Evolutionary conservation across 345 rosid species (phyloP), one percentile per base, ranked within the genome.

Genomic region (Acer campestre): DNA sequence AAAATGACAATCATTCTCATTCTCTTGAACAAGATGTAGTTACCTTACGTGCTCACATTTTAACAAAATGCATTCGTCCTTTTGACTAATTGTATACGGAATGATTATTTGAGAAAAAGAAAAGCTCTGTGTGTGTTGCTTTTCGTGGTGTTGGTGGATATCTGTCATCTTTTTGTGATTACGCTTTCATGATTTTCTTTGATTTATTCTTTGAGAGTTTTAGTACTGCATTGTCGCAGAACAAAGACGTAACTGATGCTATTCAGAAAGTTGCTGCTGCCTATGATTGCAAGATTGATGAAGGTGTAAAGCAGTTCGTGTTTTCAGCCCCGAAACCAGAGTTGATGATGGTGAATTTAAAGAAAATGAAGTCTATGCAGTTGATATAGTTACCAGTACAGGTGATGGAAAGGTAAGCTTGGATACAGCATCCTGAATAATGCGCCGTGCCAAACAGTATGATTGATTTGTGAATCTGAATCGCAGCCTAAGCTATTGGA

Each of bases 331-430:
- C 0, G 98, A 97, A 2, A 87, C 98, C 35, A 89, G 88, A 83
- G 98, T 94, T 68, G 99, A 97, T 63, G 99, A 94, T 71, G 92
- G 86, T 14, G 98, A 91, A 82, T 97, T 97, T 80, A 91, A 89
- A 86, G 99, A 97, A 82, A 97, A 94, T 44, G 98, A 97, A 89
- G 97, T 94, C 42, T 93, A 93, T 70, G 86, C 93, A 0, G 73
- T 97, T 17, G 99, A 97, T 80, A 97, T 94, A 44, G 93, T 94
- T 20, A 86, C 92, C 31, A 94, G 98, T 80, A 87, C 99, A 0
- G 99, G 98, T 67, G 98, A 97, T 18, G 99, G 99, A 74, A 97
- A 97, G 99, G 99, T 97, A 87, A 82, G 83, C 72, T 17, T 70
- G 48, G 46, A 46, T 6, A 42, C 0, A 49, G 9, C 17, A 38